A percentile compares a stretch with the other conserved stretches of the same genome.
These are phyloP conservation scores for Taiozyma sp. DNA, from an alignment of 1,139 yeast genomes.

Conservation along the genomic window DNA sequence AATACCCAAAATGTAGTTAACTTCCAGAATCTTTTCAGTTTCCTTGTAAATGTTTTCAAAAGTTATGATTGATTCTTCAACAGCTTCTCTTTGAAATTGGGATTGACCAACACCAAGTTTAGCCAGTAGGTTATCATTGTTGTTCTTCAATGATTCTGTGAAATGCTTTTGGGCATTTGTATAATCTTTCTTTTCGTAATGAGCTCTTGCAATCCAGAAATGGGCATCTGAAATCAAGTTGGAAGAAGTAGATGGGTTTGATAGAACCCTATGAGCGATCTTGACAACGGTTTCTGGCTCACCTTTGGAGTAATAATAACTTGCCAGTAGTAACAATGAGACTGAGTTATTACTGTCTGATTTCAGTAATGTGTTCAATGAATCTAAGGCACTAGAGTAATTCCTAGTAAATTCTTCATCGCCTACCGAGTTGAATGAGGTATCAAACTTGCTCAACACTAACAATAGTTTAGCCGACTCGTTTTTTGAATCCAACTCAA, in stretches of 20 bases:
- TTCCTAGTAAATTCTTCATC: conserved; percentile 53
- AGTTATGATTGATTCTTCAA: conserved; percentile 81
- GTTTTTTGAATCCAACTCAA: conserved; percentile 58
- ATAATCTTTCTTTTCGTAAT: conserved; percentile 53
- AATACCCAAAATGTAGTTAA: conserved; percentile 69
- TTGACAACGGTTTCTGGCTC: conserved; percentile 53
- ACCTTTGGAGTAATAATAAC: conserved; percentile 55
- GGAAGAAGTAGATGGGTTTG: conserved; percentile 33
- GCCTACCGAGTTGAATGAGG: conserved; percentile 52
- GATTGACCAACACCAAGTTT: conserved; percentile 85
- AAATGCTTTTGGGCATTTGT: conserved; percentile 67
- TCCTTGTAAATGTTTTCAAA: conserved; percentile 69
- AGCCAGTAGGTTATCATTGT: conserved; percentile 61
- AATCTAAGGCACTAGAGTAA: conserved; percentile 39
- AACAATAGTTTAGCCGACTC: conserved; percentile 62
- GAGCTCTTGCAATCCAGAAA: conserved; percentile 82
- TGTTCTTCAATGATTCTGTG: conserved; percentile 60
- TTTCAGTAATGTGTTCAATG: conserved; percentile 25
- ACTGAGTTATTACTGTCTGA: conserved; percentile 31
- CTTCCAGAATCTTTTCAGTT: conserved; percentile 69
- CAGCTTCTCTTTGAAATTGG: conserved; percentile 65
- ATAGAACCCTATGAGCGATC: conserved; percentile 47
- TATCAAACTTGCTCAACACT: conserved; percentile 63
- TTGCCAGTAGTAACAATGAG: conserved; percentile 40
- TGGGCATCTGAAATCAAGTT: conserved; percentile 66